phyloP scores from a whole-genome alignment of 176 grass and related monocot genomes.

The Poa annua region DNA sequence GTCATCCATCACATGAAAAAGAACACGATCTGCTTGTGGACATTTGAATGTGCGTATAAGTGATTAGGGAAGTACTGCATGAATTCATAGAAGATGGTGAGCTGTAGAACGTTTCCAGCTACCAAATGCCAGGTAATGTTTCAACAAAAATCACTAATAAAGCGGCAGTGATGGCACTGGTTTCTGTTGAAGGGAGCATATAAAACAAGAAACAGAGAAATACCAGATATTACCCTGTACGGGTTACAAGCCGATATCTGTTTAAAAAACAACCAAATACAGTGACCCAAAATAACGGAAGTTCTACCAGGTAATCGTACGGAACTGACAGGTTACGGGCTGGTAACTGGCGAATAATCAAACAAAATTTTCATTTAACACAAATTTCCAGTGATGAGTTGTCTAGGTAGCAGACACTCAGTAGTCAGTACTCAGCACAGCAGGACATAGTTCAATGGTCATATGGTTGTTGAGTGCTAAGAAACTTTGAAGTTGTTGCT shows the following conservation, averaged over 20 bases:
- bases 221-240: neutral
- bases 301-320: neutral
- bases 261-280: neutral
- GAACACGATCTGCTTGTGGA: slow-evolving; percentile 21
- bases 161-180: neutral
- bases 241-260: neutral
- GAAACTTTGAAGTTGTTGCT: neutral
- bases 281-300: neutral
- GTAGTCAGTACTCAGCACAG: neutral
- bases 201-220: neutral
- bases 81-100: slow-evolving; percentile 27
- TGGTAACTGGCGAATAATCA: neutral
- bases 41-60: slow-evolving; percentile 15
- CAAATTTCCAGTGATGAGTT: neutral
- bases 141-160: neutral
- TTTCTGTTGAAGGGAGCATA: neutral
- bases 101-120: neutral
- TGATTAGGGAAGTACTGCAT: slow-evolving; percentile 26
- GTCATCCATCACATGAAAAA: slow-evolving; percentile 31
- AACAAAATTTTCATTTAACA: neutral
- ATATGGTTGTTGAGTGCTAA: neutral
- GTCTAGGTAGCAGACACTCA: neutral
- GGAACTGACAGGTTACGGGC: neutral
- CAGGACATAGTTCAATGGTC: neutral
- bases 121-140: neutral